These are phyloP conservation scores for Neofusicoccum parvum DNA, from an alignment of 2,329 filamentous ascomycete genomes.

Conservation along the genomic window DNA sequence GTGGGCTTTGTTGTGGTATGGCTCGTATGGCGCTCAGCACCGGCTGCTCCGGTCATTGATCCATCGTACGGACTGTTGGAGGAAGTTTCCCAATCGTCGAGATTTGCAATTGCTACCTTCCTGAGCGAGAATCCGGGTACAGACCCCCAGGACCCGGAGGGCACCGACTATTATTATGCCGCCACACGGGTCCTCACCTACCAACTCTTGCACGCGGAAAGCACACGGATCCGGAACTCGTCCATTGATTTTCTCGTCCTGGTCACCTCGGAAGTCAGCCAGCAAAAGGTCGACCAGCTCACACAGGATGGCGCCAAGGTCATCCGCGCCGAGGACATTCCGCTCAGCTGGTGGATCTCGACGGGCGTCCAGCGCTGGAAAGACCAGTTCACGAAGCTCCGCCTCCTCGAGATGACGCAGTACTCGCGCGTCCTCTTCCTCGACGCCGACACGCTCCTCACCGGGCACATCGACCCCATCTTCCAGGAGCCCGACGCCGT, in stretches of 20 bases:
- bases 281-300: slow-evolving; percentile 35
- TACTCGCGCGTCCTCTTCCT: slow-evolving; percentile 48
- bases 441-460: slow-evolving; percentile 47
- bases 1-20: not conserved
- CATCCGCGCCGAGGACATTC: slow-evolving; percentile 39
- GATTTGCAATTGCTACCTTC: slow-evolving; percentile 42
- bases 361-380: slow-evolving; percentile 44
- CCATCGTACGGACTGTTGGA: slow-evolving; percentile 14
- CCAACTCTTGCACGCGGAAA: slow-evolving; percentile 32
- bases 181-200: slow-evolving; percentile 34
- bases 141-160: slow-evolving; percentile 19
- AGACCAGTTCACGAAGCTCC: slow-evolving; percentile 49
- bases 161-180: slow-evolving; percentile 35
- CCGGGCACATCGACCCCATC: slow-evolving; percentile 39
- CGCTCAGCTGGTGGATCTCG: slow-evolving; percentile 37
- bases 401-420: slow-evolving; percentile 44
- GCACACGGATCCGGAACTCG: slow-evolving; percentile 29
- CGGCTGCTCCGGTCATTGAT: not conserved
- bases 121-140: slow-evolving; percentile 34
- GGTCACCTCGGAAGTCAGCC: slow-evolving; percentile 35
- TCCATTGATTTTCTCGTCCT: slow-evolving; percentile 42
- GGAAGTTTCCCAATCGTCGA: slow-evolving; percentile 11
- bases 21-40: not conserved
- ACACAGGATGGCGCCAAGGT: slow-evolving; percentile 44
- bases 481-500: slow-evolving; percentile 37